A percentile compares a stretch with the other conserved stretches of the same genome.
phyloP scores from a whole-genome alignment of 176 grass and related monocot species.

The Ensete ventricosum region DNA sequence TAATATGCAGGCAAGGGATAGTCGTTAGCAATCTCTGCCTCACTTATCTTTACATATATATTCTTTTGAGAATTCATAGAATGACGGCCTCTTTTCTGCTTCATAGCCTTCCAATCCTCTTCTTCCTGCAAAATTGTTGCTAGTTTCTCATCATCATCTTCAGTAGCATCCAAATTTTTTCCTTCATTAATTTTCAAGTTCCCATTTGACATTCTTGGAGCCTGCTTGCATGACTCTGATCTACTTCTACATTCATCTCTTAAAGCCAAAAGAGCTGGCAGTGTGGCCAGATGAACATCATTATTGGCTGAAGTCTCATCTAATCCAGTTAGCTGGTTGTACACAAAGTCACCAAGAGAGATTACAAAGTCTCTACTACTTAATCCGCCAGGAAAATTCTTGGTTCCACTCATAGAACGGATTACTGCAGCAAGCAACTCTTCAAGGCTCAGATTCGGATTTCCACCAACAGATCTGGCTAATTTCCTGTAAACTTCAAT shows the following conservation, averaged over 20 bases:
- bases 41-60: slow-evolving; percentile 95
- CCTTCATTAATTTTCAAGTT: slow-evolving; percentile 70
- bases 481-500: slow-evolving; percentile 89
- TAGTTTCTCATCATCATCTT: slow-evolving; percentile 76
- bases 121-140: slow-evolving; percentile 85
- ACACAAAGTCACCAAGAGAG: slow-evolving; percentile 77
- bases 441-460: slow-evolving; percentile 63
- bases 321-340: slow-evolving; percentile 82
- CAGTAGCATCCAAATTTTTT: slow-evolving; percentile 30
- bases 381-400: slow-evolving; percentile 47
- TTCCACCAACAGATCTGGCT: slow-evolving; percentile 63
- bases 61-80: slow-evolving; percentile 56
- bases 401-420: slow-evolving; percentile 58
- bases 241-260: slow-evolving; percentile 82
- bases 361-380: slow-evolving; percentile 85
- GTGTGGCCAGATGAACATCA: slow-evolving; percentile 46
- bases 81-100: slow-evolving; percentile 55
- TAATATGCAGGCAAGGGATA: slow-evolving; percentile 97
- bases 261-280: slow-evolving; percentile 75
- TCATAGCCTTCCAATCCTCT: slow-evolving; percentile 97
- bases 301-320: slow-evolving; percentile 44
- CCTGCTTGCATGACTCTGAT: slow-evolving; percentile 35
- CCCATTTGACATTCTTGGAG: slow-evolving; percentile 40
- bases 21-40: slow-evolving; percentile 92
- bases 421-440: slow-evolving; percentile 92